These are phyloP conservation scores for Geranomyces michiganensis DNA, from an alignment of 192 early-diverging fungal genomes.

Conservation along the genomic window DNA sequence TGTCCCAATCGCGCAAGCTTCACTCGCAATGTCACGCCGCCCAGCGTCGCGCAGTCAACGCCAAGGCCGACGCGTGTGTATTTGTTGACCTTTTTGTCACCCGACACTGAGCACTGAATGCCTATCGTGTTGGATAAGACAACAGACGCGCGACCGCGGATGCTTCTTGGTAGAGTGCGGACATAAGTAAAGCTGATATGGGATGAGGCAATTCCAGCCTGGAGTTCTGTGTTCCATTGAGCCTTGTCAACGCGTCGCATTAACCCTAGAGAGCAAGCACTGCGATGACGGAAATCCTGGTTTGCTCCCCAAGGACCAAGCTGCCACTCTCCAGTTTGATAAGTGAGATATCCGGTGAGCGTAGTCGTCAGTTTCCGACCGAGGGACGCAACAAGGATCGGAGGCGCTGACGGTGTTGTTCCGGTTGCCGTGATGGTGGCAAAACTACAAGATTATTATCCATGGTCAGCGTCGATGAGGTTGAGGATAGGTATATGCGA, in stretches of 20 bases:
- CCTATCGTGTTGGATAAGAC: constrained; percentile 44
- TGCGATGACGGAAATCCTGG: constrained; percentile 20
- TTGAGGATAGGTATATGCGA: background rate
- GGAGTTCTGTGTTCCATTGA: constrained; percentile 43
- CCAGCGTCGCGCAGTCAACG: constrained; percentile 42
- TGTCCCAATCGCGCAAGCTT: constrained; percentile 56
- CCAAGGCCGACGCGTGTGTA: constrained; percentile 50
- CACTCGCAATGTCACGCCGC: constrained; percentile 49
- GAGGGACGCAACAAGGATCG: constrained; percentile 61
- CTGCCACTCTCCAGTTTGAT: constrained; percentile 73
- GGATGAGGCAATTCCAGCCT: constrained; percentile 42
- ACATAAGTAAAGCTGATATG: constrained; percentile 40
- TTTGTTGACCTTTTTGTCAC: constrained; percentile 46
- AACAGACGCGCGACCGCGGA: constrained; percentile 38
- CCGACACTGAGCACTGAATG: constrained; percentile 36
- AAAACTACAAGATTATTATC: constrained; percentile 54
- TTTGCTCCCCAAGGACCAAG: constrained; percentile 68
- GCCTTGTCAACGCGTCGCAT: constrained; percentile 27
- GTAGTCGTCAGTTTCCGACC: constrained; percentile 66
- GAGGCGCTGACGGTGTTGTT: constrained; percentile 63
- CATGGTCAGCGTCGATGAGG: background rate
- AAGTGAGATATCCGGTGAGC: constrained; percentile 75
- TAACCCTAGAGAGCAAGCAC: constrained; percentile 45
- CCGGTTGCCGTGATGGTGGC: constrained; percentile 61
- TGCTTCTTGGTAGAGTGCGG: constrained; percentile 35